Conservation (phyloP, 352 stramenopile species). For the Pythium graminicola region DNA sequence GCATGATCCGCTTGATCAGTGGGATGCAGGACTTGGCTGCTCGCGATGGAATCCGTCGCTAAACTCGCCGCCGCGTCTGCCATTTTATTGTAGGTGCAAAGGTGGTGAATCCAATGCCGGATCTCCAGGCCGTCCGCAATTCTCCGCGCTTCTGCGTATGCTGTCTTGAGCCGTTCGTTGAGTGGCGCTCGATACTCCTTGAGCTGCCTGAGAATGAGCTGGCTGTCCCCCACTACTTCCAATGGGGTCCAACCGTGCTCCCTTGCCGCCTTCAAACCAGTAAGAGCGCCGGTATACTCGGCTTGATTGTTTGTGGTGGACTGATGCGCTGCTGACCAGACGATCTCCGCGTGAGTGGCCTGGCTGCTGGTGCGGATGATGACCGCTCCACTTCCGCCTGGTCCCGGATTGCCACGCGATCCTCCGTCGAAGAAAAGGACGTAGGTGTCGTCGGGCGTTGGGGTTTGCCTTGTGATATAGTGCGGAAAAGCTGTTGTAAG, state of each 20-base stretch:
- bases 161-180: neutral
- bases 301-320: slow-evolving; percentile 10
- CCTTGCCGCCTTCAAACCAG: neutral
- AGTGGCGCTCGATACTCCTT: neutral
- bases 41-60: neutral
- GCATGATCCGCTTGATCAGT: neutral
- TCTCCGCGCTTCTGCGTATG: neutral
- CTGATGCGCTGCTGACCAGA: neutral
- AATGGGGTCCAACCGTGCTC: neutral
- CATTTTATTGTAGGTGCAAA: slow-evolving; percentile 3
- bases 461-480: too few relatives aligned
- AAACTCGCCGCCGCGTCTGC: slow-evolving; percentile 1
- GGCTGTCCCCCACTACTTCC: slow-evolving; percentile 2
- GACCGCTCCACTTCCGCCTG: neutral
- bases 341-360: neutral
- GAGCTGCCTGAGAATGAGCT: neutral
- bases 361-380: neutral
- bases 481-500: too few relatives aligned
- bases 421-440: neutral
- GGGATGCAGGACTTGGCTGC: neutral
- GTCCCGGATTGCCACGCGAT: neutral
- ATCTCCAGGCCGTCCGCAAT: neutral
- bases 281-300: neutral
- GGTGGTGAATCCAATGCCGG: slow-evolving; percentile 1
- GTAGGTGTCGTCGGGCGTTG: too few relatives aligned